Conservation (phyloP, 345 rosid species). For the Hypericum perforatum region DNA sequence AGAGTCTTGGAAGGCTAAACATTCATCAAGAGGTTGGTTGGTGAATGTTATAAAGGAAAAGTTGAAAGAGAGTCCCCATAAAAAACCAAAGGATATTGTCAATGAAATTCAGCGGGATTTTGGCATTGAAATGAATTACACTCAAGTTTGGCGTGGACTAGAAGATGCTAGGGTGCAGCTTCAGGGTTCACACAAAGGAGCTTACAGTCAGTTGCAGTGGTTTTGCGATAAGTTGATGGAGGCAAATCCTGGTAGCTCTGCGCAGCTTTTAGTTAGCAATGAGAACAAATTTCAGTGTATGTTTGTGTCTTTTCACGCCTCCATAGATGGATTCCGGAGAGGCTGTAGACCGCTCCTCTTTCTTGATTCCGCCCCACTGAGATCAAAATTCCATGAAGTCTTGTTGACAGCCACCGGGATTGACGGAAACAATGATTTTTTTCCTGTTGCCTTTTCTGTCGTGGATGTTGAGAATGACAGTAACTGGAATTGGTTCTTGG, state of each 20-base stretch:
- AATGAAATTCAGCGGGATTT: constrained; percentile 46
- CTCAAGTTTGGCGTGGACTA: constrained; percentile 79
- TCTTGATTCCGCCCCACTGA: constrained; percentile 59
- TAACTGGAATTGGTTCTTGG: constrained; percentile 82
- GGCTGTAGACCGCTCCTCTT: constrained; percentile 89
- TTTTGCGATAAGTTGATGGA: constrained; percentile 51
- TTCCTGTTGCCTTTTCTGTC: constrained; percentile 71
- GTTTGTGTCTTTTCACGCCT: constrained; percentile 58
- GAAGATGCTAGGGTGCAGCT: constrained; percentile 81
- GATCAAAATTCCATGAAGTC: constrained; percentile 69
- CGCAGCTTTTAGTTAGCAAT: constrained; percentile 39
- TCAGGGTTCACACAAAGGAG: constrained; percentile 66
- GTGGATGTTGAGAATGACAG: constrained; percentile 68
- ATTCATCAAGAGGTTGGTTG: constrained; percentile 76
- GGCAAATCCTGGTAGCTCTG: constrained; percentile 69
- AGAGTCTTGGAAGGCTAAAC: constrained; percentile 72
- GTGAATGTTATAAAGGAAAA: constrained; percentile 71
- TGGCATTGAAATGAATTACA: constrained; percentile 66
- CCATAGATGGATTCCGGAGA: constrained; percentile 51
- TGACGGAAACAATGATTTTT: constrained; percentile 70
- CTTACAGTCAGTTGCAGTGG: constrained; percentile 58
- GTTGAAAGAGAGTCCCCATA: constrained; percentile 55
- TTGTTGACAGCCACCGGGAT: constrained; percentile 70
- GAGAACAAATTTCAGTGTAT: constrained; percentile 64
- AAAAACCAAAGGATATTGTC: constrained; percentile 26